Evolutionary conservation across 441 rosid genomes (phyloP), one percentile per base, ranked within the genome.

Genomic region (Gossypium davidsonii): DNA sequence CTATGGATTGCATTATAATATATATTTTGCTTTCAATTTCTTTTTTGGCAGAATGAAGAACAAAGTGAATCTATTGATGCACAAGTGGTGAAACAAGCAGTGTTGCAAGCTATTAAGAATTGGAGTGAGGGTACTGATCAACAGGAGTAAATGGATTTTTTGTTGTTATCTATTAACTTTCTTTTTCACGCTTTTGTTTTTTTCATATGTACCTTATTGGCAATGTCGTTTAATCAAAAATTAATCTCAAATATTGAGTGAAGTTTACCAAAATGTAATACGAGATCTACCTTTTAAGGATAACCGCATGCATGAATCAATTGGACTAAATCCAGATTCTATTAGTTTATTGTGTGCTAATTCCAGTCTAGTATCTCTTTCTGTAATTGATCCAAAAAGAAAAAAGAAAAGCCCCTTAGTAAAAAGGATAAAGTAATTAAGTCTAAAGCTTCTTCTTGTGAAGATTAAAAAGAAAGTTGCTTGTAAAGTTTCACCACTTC

Each of bases 61-160:
- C 56, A 82, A 71, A 68, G 75, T 42, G 84, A 73, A 56, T 60
- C 63, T 14, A 72, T 88, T 60, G 91, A 88, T 77, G 89, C 87
- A 77, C 85, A 90, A 74, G 82, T 67, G 74, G 89, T 93, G 82
- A 84, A 88, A 82, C 87, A 86, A 57, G 90, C 88, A 75, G 89
- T 93, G 48, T 69, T 83, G 70, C 83, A 83, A 60, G 92, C 94
- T 31, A 80, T 91, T 25, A 77, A 80, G 76, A 84, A 74, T 46
- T 88, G 94, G 97, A 89, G 83, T 58, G 53, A 68, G 31, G 28
- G 70, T 74, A 26, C 71, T 76, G 81, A 81, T 79, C 81, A 79
- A 49, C 42, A 67, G 23, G 23, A 57, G 8, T 57, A 67, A 67
- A 67, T 49, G 57, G 44, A 51, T 25, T 59, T 67, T 67, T 26